Percentiles rank a stretch among this genome's conserved stretches.
Conservation (phyloP, 2,329 filamentous ascomycete genomes). For the Aurifilum marmelostoma region DNA sequence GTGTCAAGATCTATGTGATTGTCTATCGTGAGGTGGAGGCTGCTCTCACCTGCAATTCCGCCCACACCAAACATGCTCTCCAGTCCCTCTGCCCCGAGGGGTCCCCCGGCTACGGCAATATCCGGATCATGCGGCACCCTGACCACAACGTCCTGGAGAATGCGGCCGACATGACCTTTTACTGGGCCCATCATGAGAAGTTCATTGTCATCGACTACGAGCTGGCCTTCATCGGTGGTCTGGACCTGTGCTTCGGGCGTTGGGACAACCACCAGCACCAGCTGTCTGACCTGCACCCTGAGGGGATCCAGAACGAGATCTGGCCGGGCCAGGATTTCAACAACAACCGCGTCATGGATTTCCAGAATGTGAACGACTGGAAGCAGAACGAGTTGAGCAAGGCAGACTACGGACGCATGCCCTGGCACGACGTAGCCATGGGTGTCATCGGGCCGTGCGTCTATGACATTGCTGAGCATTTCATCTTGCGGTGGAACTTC, state of each 20-base stretch:
- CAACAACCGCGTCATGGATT: constrained; percentile 96
- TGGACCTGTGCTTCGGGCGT: constrained; percentile 93
- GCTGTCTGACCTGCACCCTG: constrained; percentile 84
- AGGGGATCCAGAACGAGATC: constrained; percentile 78
- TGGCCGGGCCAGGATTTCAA: constrained; percentile 98
- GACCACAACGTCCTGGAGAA: constrained; percentile 96
- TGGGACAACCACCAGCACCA: constrained; percentile 90
- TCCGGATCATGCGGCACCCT: constrained; percentile 85
- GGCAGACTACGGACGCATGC: constrained; percentile 91
- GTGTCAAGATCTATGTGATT: constrained; percentile 91
- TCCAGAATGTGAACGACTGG: constrained; percentile 89
- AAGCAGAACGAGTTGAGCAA: constrained; percentile 91
- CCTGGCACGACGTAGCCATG: constrained; percentile 97
- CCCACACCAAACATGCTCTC: constrained; percentile 87
- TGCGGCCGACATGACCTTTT: constrained; percentile 92
- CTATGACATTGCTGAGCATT: constrained; percentile 94
- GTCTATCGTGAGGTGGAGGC: constrained; percentile 89
- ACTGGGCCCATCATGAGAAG: constrained; percentile 98
- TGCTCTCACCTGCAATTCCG: constrained; percentile 87
- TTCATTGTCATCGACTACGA: constrained; percentile 94
- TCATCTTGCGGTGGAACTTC: constrained; percentile 94
- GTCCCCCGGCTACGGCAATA: constrained; percentile 82
- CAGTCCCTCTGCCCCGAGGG: constrained; percentile 80
- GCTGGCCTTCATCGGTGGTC: constrained; percentile 87
- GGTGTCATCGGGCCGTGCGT: constrained; percentile 86